Evolutionary conservation across 345 rosid genomes (phyloP).

Genomic region (Hypericum androsaemum): DNA sequence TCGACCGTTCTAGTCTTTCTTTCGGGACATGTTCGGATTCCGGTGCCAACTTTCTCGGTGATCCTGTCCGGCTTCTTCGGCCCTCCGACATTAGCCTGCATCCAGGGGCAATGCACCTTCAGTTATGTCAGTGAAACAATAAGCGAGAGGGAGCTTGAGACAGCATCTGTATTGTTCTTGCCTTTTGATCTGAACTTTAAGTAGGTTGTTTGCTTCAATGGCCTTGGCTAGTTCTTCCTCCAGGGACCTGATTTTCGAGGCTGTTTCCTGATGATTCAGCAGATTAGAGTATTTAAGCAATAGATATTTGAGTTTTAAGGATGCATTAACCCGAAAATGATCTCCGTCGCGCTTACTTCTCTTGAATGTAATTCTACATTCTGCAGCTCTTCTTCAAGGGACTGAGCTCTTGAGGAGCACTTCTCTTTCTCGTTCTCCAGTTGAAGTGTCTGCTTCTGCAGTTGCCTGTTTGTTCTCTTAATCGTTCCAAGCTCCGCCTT

Average conservation of each 20-base stretch:
- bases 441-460: slow-evolving; percentile 28
- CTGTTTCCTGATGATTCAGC: slow-evolving; percentile 12
- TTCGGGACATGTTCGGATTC: slow-evolving; percentile 33
- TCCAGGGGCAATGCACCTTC: background rate
- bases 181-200: slow-evolving; percentile 49
- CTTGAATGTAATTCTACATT: no score
- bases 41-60: slow-evolving; percentile 24
- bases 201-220: slow-evolving; percentile 44
- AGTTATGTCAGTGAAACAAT: background rate
- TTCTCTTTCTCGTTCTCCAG: slow-evolving; percentile 37
- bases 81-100: slow-evolving; percentile 24
- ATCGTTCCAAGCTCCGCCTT: slow-evolving; percentile 29
- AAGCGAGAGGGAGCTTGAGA: background rate
- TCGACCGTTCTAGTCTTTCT: slow-evolving; percentile 37
- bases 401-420: slow-evolving; percentile 17
- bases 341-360: no score
- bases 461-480: slow-evolving; percentile 30
- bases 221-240: slow-evolving; percentile 49
- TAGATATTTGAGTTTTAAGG: slow-evolving; percentile 1
- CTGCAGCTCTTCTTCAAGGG: slow-evolving; percentile 39
- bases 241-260: slow-evolving; percentile 35
- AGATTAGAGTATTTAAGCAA: background rate
- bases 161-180: slow-evolving; percentile 7
- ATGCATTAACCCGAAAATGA: no score
- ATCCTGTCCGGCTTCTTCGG: slow-evolving; percentile 11